Evolutionary conservation across 495 filamentous ascomycete species (phyloP), one percentile per base, ranked within the genome.

Genomic region (Aspergillus wentii): DNA sequence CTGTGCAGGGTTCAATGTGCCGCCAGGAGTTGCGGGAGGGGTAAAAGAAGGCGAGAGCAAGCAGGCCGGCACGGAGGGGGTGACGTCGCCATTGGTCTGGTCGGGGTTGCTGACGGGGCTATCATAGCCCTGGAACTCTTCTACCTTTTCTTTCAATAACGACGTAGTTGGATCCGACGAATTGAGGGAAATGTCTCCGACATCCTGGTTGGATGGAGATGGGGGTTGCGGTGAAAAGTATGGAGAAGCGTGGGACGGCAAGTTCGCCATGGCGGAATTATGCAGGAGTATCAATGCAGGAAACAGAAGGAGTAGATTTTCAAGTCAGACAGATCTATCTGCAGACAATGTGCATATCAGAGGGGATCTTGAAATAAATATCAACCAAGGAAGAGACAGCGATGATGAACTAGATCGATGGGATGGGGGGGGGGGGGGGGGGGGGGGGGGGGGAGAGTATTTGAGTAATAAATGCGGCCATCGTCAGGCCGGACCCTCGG

Each of bases 11-110:
- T 75, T 79, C 28, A 76, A 61, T 34, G 74, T 76, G 4, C 81
- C 80, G 1, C 84, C 84, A 1, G 85, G 86, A 4, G 78, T 78
- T n/a, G 65, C 58, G 14, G 86, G 86, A 5, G 86, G 86, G 15
- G 86, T 90, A 59, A 90, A 88, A 30, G 79, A 78, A 0, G 87
- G 86, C 28, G 80, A 86, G 17, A 92, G 63, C 20, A 88, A 68
- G 6, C 64, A 71, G 5, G 61, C 66, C 1, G 75, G 76, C 6
- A 75, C 44, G 20, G 64, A 56, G 30, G 69, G 57, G 18, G 68
- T 66, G 10, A 51, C 30, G 46, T 52, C 50, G 40, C 49, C 35
- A 34, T 49, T 35, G 35, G 47, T 29, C 22, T 42, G 46, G 18
- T 40, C 47, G 23, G 52, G 30, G 25, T 48, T 43, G 35, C 46